These are phyloP conservation scores for Claviceps digitariae DNA, from an alignment of 2,329 filamentous ascomycete species.

Conservation along the genomic window DNA sequence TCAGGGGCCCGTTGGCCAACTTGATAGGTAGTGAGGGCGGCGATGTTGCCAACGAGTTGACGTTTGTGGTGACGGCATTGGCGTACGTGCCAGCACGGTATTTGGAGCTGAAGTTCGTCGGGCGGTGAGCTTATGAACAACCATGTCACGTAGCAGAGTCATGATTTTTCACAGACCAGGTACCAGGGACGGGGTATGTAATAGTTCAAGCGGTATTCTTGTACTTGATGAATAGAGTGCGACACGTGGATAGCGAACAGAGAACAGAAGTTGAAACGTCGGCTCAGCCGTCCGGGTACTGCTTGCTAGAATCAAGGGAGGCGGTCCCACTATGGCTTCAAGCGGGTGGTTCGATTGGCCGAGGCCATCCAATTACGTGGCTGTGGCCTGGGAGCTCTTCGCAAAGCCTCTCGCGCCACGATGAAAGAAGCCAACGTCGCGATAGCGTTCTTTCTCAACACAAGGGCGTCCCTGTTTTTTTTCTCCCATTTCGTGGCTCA, in stretches of 20 bases:
- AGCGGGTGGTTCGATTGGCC: neutral
- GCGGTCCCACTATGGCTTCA: neutral
- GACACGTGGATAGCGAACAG: neutral
- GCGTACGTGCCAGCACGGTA: conserved; percentile 27
- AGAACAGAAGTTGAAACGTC: neutral
- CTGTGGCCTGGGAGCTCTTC: neutral
- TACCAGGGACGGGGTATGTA: neutral
- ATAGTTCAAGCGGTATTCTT: neutral
- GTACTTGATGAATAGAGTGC: neutral
- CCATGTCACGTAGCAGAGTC: neutral
- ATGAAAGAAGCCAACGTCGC: conserved; percentile 5
- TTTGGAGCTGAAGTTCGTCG: conserved; percentile 22
- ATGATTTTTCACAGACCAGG: neutral
- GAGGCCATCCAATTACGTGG: neutral
- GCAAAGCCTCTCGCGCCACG: conserved; percentile 2
- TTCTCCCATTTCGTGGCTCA: neutral
- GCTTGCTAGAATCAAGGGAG: neutral
- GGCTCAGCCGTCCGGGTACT: too few relatives aligned
- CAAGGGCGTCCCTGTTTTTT: neutral
- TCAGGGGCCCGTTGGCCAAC: conserved; percentile 38
- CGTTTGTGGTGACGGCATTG: conserved; percentile 30
- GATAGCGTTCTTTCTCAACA: neutral
- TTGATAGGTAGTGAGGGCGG: conserved; percentile 45
- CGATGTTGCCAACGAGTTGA: conserved; percentile 32
- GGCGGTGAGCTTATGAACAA: conserved; percentile 5